phyloP scores from a whole-genome alignment of 108 stramenopile species.

The Fragilaria radians region DNA sequence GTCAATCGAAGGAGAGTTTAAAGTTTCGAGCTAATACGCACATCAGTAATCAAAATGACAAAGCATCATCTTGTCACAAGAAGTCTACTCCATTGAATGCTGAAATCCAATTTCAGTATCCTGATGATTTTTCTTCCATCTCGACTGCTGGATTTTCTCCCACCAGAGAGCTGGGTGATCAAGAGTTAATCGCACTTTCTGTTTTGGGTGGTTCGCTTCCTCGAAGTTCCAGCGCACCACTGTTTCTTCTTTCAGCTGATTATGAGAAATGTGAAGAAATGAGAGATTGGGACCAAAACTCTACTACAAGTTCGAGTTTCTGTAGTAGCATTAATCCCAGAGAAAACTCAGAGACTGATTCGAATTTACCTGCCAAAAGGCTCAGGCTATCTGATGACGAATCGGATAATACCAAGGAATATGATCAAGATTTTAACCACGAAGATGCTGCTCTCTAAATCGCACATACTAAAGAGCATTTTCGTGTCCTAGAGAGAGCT shows the following conservation, averaged over 20 bases:
- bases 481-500: too few relatives aligned
- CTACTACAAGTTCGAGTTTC: too few relatives aligned
- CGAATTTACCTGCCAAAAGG: background rate
- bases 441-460: background rate
- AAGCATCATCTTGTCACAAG: slow-evolving; percentile 1
- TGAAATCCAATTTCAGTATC: background rate
- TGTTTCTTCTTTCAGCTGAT: too few relatives aligned
- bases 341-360: too few relatives aligned
- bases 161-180: slow-evolving; percentile 16
- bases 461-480: too few relatives aligned
- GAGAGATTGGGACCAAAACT: too few relatives aligned
- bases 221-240: slow-evolving; percentile 17
- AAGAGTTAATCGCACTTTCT: slow-evolving; percentile 48
- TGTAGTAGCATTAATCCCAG: too few relatives aligned
- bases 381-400: background rate
- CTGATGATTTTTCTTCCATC: background rate
- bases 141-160: background rate
- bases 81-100: background rate
- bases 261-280: too few relatives aligned
- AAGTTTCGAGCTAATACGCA: background rate
- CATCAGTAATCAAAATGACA: background rate
- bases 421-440: background rate
- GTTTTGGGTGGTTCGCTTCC: slow-evolving; percentile 37
- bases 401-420: background rate
- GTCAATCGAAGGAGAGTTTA: background rate